These are phyloP conservation scores for Gelatoporia subvermispora DNA, from an alignment of 768 basidiomycete genomes.

Conservation along the genomic window DNA sequence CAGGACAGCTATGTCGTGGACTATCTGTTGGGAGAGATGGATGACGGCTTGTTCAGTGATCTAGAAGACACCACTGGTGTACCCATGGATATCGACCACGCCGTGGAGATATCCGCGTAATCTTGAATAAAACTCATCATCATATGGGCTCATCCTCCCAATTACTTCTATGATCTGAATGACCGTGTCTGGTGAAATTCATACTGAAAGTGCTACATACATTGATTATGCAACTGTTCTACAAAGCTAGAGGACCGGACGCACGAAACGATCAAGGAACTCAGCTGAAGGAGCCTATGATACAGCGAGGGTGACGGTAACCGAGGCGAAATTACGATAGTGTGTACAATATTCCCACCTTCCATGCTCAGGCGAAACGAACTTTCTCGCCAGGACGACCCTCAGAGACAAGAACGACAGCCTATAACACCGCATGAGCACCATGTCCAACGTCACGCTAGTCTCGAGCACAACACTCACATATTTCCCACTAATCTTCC, in stretches of 20 bases:
- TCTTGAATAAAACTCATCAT: too few relatives aligned
- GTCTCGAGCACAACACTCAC: conserved; percentile 41
- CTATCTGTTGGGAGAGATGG: conserved; percentile 84
- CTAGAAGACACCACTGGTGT: conserved; percentile 25
- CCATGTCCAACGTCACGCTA: too few relatives aligned
- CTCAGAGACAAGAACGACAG: conserved; percentile 81
- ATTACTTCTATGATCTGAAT: conserved; percentile 3
- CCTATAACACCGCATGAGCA: conserved; percentile 37
- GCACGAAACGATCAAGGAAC: too few relatives aligned
- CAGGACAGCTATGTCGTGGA: conserved; percentile 97
- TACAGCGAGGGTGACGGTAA: not conserved
- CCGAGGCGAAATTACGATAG: too few relatives aligned
- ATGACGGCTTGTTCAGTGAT: conserved; percentile 61
- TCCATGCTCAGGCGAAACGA: conserved; percentile 19
- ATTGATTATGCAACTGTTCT: too few relatives aligned
- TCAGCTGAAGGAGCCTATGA: not conserved
- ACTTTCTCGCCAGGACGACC: conserved; percentile 89
- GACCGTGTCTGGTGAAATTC: conserved; percentile 2
- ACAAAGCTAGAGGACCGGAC: too few relatives aligned
- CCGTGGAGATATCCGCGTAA: conserved; percentile 9
- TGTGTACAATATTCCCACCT: too few relatives aligned
- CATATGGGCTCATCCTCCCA: too few relatives aligned
- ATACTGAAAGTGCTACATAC: not conserved
- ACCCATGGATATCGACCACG: conserved; percentile 11
- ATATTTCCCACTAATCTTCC: conserved; percentile 98